Percentiles rank a stretch among this genome's conserved stretches.
These are phyloP conservation scores for Auricularia heimuer DNA, from an alignment of 768 basidiomycete species.

Conservation along the genomic window DNA sequence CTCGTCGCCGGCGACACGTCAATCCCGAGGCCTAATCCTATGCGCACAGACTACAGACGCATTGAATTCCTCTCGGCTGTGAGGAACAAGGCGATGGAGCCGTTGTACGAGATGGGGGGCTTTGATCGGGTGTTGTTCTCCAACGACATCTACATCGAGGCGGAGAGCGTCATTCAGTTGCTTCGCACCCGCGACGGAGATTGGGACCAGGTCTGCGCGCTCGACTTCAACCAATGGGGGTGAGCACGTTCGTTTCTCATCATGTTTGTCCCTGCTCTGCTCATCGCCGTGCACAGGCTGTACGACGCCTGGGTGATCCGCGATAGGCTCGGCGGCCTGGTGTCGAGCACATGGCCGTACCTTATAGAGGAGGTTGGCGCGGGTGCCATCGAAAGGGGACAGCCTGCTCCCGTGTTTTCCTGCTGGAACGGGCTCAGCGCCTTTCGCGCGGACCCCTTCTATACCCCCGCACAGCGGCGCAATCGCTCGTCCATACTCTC, in stretches of 20 bases:
- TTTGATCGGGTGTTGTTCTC: conserved; percentile 33
- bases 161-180: conserved; percentile 31
- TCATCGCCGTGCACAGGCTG: conserved; percentile 8
- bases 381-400: conserved; percentile 26
- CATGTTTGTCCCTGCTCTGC: background rate
- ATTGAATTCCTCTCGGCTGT: conserved; percentile 30
- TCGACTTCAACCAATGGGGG: conserved; percentile 30
- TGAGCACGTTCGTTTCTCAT: background rate
- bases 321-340: conserved; percentile 24
- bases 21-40: background rate
- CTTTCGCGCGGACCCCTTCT: conserved; percentile 31
- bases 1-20: background rate
- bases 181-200: conserved; percentile 27
- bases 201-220: conserved; percentile 35
- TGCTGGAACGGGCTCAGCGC: conserved; percentile 40
- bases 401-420: conserved; percentile 33
- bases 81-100: conserved; percentile 33
- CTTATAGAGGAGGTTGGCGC: conserved; percentile 29
- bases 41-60: conserved; percentile 14
- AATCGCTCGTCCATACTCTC: conserved; percentile 15
- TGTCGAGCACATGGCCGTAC: conserved; percentile 29
- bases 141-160: conserved; percentile 33
- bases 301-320: conserved; percentile 32
- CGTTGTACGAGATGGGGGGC: conserved; percentile 23
- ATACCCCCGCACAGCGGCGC: conserved; percentile 29